phyloP scores from a whole-genome alignment of 1,284 basidiomycete genomes.

The Boletellus deceptivus region DNA sequence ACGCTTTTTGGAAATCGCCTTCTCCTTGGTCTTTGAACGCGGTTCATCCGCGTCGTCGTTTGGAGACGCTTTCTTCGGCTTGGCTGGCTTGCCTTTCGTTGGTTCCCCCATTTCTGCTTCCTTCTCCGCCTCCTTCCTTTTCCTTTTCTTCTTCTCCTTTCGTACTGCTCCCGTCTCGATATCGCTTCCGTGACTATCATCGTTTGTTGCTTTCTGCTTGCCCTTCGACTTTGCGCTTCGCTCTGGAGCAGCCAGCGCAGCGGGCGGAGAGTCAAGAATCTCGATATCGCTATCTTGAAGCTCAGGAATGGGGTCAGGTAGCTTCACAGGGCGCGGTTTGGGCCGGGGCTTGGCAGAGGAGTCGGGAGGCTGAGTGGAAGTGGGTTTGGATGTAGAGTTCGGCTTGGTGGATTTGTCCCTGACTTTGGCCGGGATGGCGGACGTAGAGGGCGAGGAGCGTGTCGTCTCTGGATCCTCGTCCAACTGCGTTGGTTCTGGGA shows the following conservation, averaged over 20 bases:
- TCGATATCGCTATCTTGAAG: constrained; percentile 33
- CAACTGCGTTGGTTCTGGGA: constrained; percentile 3
- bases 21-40: constrained; percentile 22
- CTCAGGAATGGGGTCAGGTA: constrained; percentile 15
- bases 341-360: constrained; percentile 21
- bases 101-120: constrained; percentile 28
- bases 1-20: constrained; percentile 22
- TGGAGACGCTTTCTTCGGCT: constrained; percentile 22
- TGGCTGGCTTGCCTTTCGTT: constrained; percentile 20
- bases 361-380: constrained; percentile 15
- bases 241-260: constrained; percentile 7
- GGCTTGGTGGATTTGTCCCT: constrained; percentile 16
- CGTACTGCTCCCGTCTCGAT: constrained; percentile 4
- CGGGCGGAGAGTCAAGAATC: constrained; percentile 15
- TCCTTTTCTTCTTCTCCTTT: constrained; percentile 23
- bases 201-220: constrained; percentile 23
- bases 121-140: constrained; percentile 34
- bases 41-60: constrained; percentile 18
- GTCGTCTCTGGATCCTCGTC: constrained; percentile 10
- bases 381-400: constrained; percentile 16
- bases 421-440: constrained; percentile 5
- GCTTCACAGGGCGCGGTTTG: constrained; percentile 18
- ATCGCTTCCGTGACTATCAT: constrained; percentile 7
- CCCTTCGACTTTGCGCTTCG: constrained; percentile 26
- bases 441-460: constrained; percentile 7